These are phyloP conservation scores for Pseudonectria buxi DNA, from an alignment of 2,329 filamentous ascomycete genomes.

Conservation along the genomic window DNA sequence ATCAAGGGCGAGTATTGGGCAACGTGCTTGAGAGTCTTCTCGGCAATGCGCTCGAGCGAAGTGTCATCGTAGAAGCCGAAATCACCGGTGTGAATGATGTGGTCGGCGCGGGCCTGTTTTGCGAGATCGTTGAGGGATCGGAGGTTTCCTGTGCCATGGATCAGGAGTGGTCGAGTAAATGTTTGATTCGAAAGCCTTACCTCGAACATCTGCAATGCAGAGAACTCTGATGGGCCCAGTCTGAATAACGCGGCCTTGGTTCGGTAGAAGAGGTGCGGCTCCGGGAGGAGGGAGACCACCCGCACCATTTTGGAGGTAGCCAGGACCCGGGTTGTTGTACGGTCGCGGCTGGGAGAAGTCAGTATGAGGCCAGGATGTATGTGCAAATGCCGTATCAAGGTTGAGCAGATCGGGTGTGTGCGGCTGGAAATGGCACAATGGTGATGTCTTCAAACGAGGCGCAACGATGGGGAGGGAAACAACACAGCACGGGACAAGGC, in stretches of 20 bases:
- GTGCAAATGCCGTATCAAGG: too few relatives aligned
- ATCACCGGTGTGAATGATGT: constrained; percentile 98
- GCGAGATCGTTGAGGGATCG: constrained; percentile 94
- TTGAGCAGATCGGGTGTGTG: too few relatives aligned
- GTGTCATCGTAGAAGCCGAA: constrained; percentile 98
- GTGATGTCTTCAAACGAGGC: too few relatives aligned
- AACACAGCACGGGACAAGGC: too few relatives aligned
- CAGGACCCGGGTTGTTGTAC: constrained; percentile 47
- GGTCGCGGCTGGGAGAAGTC: constrained; percentile 30
- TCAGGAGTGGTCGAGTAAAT: constrained; percentile 9
- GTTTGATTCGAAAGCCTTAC: constrained; percentile 33
- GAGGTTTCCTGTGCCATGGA: constrained; percentile 66
- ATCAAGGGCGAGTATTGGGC: constrained; percentile 97
- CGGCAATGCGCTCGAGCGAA: constrained; percentile 92
- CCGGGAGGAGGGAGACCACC: constrained; percentile 47
- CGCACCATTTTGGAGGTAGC: constrained; percentile 59
- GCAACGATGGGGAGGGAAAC: too few relatives aligned
- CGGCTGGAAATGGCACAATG: too few relatives aligned
- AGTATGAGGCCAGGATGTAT: too few relatives aligned
- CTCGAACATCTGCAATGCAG: constrained; percentile 67
- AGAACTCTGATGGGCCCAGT: constrained; percentile 60
- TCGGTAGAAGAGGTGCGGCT: constrained; percentile 58
- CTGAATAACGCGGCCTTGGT: constrained; percentile 61
- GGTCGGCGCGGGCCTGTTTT: constrained; percentile 87
- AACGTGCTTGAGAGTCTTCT: constrained; percentile 98